Conservation (phyloP, 2,329 filamentous ascomycete genomes). For the Chaetomium sp. region DNA sequence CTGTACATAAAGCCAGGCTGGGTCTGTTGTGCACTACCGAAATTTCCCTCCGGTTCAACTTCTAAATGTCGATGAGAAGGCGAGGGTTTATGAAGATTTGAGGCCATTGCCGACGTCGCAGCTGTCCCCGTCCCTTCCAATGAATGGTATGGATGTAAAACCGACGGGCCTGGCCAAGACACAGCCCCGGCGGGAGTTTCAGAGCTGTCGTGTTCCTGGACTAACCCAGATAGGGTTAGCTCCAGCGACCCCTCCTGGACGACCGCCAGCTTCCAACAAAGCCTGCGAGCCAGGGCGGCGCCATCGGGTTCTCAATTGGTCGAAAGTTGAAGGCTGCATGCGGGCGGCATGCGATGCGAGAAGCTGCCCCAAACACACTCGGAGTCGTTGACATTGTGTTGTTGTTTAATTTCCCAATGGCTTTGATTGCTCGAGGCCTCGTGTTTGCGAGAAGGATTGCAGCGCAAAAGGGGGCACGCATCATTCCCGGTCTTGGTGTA, state of each 20-base stretch:
- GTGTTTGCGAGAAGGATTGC: not conserved
- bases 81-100: not conserved
- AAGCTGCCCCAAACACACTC: not conserved
- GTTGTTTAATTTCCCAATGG: not conserved
- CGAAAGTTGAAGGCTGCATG: conserved; percentile 4
- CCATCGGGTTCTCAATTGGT: not conserved
- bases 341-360: not conserved
- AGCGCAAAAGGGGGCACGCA: not conserved
- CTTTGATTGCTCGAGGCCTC: not conserved
- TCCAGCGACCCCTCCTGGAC: conserved; percentile 9
- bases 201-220: conserved; percentile 30
- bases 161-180: conserved; percentile 19
- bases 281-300: conserved; percentile 4
- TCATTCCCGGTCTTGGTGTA: not conserved
- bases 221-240: conserved; percentile 22
- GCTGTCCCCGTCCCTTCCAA: not conserved
- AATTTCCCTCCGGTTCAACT: not conserved
- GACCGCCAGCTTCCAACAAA: not conserved
- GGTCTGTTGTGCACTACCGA: not conserved
- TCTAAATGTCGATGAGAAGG: not conserved
- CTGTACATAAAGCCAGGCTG: not conserved
- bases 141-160: not conserved
- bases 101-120: not conserved
- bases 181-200: conserved; percentile 29
- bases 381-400: not conserved